Conservation (phyloP, 106 monocot species). For the Amphibolis antarctica region DNA sequence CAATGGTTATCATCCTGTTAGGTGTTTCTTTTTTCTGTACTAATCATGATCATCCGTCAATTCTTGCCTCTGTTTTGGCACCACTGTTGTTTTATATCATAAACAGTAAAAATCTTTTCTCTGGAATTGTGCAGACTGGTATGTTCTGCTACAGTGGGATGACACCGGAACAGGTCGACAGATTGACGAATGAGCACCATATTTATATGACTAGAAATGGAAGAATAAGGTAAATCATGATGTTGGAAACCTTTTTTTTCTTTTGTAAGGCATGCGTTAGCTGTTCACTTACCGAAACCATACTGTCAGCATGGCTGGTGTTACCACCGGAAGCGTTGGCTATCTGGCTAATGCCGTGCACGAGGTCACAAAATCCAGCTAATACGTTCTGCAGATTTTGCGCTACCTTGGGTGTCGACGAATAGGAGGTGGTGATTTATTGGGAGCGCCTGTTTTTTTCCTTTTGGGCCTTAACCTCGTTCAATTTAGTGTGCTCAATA, state of each 20-base stretch:
- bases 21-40: too few species aligned
- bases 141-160: conserved; percentile 99
- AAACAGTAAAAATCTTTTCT: background rate
- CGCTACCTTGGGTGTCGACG: background rate
- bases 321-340: conserved; percentile 70
- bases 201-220: conserved; percentile 99
- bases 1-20: too few species aligned
- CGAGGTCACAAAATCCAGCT: conserved; percentile 65
- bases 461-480: too few species aligned
- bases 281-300: background rate
- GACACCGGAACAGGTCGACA: conserved; percentile 91
- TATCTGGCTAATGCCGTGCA: conserved; percentile 93
- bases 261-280: too few species aligned
- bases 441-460: too few species aligned
- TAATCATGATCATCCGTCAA: too few species aligned
- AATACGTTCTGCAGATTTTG: conserved; percentile 7
- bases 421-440: too few species aligned
- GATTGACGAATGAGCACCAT: conserved; percentile 79
- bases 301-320: conserved; percentile 73
- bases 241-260: background rate
- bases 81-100: too few species aligned
- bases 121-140: conserved; percentile 52
- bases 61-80: too few species aligned
- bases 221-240: conserved; percentile 60
- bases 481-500: too few species aligned